Percentiles rank a stretch among this genome's conserved stretches.
These are phyloP conservation scores for Saitozyma sp. DNA, from an alignment of 768 basidiomycete species.

Conservation along the genomic window DNA sequence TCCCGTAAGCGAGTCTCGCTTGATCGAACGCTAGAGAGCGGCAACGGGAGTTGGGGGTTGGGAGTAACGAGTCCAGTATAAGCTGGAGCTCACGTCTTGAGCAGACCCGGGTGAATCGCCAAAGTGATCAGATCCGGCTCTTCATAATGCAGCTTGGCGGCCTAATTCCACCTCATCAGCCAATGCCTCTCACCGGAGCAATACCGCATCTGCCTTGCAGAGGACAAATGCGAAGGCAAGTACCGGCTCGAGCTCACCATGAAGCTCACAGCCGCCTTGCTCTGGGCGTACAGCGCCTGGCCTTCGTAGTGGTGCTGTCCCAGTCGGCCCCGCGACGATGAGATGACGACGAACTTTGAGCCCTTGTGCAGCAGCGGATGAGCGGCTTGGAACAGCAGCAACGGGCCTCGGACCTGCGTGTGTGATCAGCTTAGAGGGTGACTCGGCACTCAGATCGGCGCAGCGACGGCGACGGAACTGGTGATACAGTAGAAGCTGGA, in stretches of 20 bases:
- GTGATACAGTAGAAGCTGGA: too few species aligned
- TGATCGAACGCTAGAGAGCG: background rate
- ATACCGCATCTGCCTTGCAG: conserved; percentile 11
- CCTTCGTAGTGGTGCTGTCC: conserved; percentile 10
- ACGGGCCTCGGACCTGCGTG: conserved; percentile 14
- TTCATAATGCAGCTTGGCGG: conserved; percentile 18
- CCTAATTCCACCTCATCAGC: conserved; percentile 1
- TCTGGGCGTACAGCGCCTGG: conserved; percentile 14
- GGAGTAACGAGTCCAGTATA: background rate
- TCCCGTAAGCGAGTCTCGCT: too few species aligned
- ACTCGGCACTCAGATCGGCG: background rate
- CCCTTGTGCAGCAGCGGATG: conserved; percentile 8
- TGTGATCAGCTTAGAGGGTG: background rate
- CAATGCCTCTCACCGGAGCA: too few species aligned
- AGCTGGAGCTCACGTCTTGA: conserved; percentile 15
- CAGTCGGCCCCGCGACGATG: conserved; percentile 17
- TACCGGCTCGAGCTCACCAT: background rate
- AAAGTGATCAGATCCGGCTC: conserved; percentile 15
- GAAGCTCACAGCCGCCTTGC: conserved; percentile 5
- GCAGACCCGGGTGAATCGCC: conserved; percentile 20
- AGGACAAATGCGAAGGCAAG: background rate
- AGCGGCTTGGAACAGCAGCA: conserved; percentile 20
- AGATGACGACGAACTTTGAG: conserved; percentile 22
- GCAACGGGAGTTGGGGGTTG: background rate
- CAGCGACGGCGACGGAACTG: too few species aligned